Evolutionary conservation across 1,284 basidiomycete species (phyloP).

Genomic region (Boletus subluridellus): DNA sequence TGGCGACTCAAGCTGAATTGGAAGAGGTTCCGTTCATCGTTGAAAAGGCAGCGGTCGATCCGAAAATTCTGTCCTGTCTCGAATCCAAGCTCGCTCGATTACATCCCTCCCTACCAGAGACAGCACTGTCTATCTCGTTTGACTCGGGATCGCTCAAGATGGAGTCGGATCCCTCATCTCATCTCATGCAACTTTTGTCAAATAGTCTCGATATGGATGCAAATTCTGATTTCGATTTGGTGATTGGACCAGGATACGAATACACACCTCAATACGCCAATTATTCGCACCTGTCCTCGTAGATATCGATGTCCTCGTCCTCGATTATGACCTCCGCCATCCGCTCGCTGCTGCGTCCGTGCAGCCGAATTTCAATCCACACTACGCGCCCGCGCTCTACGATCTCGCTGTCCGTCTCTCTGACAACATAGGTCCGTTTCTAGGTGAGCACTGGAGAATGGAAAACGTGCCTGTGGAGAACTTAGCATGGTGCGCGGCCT

Average conservation of each 20-base stretch:
- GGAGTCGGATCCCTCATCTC: too few relatives aligned
- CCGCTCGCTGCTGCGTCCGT: slow-evolving; percentile 23
- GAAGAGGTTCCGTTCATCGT: too few relatives aligned
- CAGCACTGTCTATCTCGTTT: too few relatives aligned
- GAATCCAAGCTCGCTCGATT: slow-evolving; percentile 29
- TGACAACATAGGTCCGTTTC: slow-evolving; percentile 36
- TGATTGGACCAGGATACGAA: too few relatives aligned
- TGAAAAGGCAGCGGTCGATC: too few relatives aligned
- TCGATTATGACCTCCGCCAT: too few relatives aligned
- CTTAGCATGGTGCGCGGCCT: slow-evolving; percentile 44
- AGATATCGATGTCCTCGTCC: slow-evolving; percentile 29
- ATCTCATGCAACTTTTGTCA: too few relatives aligned
- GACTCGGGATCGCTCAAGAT: too few relatives aligned
- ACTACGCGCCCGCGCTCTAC: slow-evolving; percentile 41
- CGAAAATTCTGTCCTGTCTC: slow-evolving; percentile 36
- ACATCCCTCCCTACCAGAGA: not conserved
- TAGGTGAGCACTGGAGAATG: slow-evolving; percentile 51
- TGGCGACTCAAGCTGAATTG: too few relatives aligned
- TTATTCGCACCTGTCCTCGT: slow-evolving; percentile 6
- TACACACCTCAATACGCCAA: slow-evolving; percentile 16
- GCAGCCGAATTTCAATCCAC: slow-evolving; percentile 12
- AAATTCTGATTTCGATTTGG: too few relatives aligned
- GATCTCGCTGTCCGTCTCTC: slow-evolving; percentile 38
- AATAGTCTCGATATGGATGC: too few relatives aligned
- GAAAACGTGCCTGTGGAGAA: slow-evolving; percentile 40